Evolutionary conservation across 805 yeast species (phyloP).

Genomic region (Maudiozyma turicensis): DNA sequence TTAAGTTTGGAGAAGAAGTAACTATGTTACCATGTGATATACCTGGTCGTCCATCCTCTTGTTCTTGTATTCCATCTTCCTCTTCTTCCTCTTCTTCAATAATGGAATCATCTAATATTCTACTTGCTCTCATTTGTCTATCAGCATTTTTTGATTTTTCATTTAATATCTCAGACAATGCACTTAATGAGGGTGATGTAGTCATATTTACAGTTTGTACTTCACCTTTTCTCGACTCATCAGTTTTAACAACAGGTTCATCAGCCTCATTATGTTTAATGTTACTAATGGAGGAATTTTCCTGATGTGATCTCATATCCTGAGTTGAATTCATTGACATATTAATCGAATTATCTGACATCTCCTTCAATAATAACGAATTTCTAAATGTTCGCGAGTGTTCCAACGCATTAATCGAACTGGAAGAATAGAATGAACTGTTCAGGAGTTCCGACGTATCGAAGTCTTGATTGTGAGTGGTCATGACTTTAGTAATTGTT

Average conservation of each 20-base stretch:
- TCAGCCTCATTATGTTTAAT: not conserved
- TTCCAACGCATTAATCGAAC: conserved; percentile 20
- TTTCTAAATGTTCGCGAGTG: conserved; percentile 28
- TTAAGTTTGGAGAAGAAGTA: conserved; percentile 29
- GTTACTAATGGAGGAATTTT: not conserved
- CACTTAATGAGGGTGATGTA: conserved; percentile 36
- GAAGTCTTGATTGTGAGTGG: not conserved
- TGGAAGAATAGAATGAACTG: conserved; percentile 24
- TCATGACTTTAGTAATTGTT: not conserved
- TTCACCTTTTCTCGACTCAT: conserved; percentile 6
- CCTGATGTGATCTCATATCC: not conserved
- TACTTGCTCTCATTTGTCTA: conserved; percentile 12
- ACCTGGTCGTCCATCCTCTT: conserved; percentile 1
- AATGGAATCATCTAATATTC: conserved; percentile 11
- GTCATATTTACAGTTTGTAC: conserved; percentile 30
- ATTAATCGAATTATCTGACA: conserved; percentile 13
- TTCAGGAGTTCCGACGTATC: conserved; percentile 15
- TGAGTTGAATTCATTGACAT: conserved; percentile 1
- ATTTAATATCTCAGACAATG: conserved; percentile 33
- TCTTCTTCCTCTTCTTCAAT: conserved; percentile 19
- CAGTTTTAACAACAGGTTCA: not conserved
- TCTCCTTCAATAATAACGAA: conserved; percentile 23
- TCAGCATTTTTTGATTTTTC: conserved; percentile 29
- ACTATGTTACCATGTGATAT: not conserved
- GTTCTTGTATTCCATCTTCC: too few species aligned